Percentiles rank a stretch among this genome's conserved stretches.
Conservation (phyloP, 2,329 filamentous ascomycete genomes). For the Erysiphe pisi region DNA sequence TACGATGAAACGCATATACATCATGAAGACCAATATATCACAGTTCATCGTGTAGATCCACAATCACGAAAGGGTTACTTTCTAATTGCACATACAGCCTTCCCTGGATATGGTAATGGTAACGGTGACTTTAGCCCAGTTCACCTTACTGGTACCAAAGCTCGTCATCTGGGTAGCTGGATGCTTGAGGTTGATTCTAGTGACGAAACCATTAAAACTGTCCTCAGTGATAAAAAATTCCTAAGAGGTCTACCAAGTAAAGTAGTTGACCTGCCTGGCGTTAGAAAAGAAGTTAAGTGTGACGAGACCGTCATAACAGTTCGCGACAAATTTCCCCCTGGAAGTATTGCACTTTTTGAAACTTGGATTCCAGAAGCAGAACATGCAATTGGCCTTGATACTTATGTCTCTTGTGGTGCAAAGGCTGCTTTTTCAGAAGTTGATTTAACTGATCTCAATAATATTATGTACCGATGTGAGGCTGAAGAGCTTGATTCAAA, state of each 20-base stretch:
- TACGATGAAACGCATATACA: conserved; percentile 96
- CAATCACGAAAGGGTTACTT: conserved; percentile 89
- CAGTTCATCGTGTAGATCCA: conserved; percentile 88
- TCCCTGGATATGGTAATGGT: conserved; percentile 76
- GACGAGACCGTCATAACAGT: conserved; percentile 71
- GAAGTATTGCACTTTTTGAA: conserved; percentile 89
- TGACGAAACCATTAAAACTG: conserved; percentile 54
- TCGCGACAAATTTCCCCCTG: conserved; percentile 75
- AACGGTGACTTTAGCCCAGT: conserved; percentile 73
- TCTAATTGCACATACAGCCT: conserved; percentile 90
- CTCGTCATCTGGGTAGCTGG: conserved; percentile 80
- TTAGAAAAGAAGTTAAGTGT: conserved; percentile 59
- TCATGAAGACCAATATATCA: conserved; percentile 92
- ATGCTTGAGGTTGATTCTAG: conserved; percentile 77
- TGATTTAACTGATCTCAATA: conserved; percentile 75
- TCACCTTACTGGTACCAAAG: conserved; percentile 71
- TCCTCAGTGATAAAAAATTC: conserved; percentile 56
- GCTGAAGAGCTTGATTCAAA: conserved; percentile 76
- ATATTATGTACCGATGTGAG: conserved; percentile 81
- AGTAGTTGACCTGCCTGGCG: conserved; percentile 61
- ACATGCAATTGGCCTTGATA: conserved; percentile 71
- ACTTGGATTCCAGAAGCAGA: conserved; percentile 89
- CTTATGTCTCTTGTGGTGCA: conserved; percentile 72
- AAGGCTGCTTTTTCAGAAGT: conserved; percentile 66
- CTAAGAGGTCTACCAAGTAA: conserved; percentile 76